Evolutionary conservation across 805 yeast species (phyloP).

Genomic region (Yamadazyma sp.): DNA sequence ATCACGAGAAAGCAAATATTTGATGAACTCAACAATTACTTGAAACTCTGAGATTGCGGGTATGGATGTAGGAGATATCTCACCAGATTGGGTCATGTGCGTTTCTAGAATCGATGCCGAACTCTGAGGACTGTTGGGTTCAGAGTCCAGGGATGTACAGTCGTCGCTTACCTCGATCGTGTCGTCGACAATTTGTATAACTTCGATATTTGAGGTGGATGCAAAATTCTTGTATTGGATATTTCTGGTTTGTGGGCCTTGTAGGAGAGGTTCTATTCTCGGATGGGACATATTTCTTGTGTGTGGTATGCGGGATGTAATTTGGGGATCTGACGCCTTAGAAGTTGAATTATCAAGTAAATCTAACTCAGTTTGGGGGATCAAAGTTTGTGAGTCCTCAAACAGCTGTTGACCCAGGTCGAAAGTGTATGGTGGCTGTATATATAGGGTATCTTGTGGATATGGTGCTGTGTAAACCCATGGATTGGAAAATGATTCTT

Average conservation of each 20-base stretch:
- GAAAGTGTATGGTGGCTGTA: conserved; percentile 8
- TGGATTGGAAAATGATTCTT: not conserved
- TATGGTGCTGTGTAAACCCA: not conserved
- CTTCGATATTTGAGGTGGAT: not conserved
- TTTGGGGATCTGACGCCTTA: not conserved
- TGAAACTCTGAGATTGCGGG: conserved; percentile 24
- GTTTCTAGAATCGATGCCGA: not conserved
- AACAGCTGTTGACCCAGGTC: conserved; percentile 5
- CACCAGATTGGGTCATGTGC: not conserved
- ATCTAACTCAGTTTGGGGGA: not conserved
- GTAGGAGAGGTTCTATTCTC: too few relatives aligned
- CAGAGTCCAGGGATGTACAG: too few relatives aligned
- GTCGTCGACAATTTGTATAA: conserved; percentile 1
- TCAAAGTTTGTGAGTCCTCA: not conserved
- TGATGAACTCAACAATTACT: conserved; percentile 23
- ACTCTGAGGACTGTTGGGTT: not conserved
- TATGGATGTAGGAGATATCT: not conserved
- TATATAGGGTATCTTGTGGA: not conserved
- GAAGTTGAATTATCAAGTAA: not conserved
- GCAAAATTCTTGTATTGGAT: too few relatives aligned
- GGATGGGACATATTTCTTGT: too few relatives aligned
- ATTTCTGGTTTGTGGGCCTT: too few relatives aligned
- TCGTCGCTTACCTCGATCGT: conserved; percentile 3
- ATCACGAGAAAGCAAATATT: conserved; percentile 19
- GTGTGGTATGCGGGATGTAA: too few relatives aligned